Evolutionary conservation across 1,139 yeast genomes (phyloP).

Genomic region (Sugiyamaella xylanicola): DNA sequence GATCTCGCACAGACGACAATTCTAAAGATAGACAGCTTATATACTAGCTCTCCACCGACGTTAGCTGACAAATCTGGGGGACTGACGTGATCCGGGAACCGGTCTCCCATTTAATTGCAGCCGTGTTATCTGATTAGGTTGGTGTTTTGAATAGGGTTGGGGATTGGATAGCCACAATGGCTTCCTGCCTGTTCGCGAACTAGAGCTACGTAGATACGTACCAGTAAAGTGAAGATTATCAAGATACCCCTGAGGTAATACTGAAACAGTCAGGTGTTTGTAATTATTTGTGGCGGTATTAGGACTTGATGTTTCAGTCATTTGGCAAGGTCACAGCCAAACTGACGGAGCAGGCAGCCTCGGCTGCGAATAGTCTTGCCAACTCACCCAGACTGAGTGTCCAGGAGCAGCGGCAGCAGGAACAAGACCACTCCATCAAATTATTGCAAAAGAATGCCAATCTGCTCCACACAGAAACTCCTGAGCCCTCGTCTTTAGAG

Average conservation of each 20-base stretch:
- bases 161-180: too few relatives aligned
- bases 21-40: neutral
- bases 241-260: too few relatives aligned
- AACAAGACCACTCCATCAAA: constrained; percentile 27
- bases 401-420: constrained; percentile 10
- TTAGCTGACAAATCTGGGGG: constrained; percentile 15
- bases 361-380: constrained; percentile 9
- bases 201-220: too few relatives aligned
- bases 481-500: constrained; percentile 34
- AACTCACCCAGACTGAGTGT: constrained; percentile 4
- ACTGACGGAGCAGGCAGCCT: constrained; percentile 8
- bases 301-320: neutral
- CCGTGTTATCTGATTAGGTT: neutral
- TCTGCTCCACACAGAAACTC: constrained; percentile 36
- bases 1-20: neutral
- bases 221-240: too few relatives aligned
- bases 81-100: neutral
- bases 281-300: neutral
- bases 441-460: constrained; percentile 36
- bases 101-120: neutral
- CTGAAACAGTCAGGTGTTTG: too few relatives aligned
- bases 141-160: constrained; percentile 8
- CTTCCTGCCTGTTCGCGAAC: too few relatives aligned
- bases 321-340: constrained; percentile 1
- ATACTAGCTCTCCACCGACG: neutral